A percentile compares a stretch with the other conserved stretches of the same genome.
phyloP scores from a whole-genome alignment of 225 moss, liverwort and hornwort species.

The Lunularia cruciata region DNA sequence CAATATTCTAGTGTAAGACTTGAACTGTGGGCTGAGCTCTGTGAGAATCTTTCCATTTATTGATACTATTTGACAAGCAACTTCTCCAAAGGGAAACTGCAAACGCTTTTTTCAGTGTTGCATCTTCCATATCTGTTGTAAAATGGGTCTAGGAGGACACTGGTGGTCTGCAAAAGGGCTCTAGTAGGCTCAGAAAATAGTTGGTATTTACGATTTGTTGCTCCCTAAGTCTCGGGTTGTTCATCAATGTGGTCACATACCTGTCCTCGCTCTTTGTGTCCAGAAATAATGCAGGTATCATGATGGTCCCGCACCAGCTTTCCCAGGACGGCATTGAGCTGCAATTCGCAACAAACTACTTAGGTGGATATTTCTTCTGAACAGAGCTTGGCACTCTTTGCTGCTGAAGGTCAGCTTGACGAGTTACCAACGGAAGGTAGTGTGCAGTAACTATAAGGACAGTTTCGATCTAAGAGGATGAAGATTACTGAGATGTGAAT shows the following conservation, averaged over 20 bases:
- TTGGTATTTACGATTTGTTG: neutral
- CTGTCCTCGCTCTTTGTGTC: neutral
- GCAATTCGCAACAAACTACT: slow-evolving; percentile 37
- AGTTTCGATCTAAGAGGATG: neutral
- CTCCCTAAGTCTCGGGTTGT: neutral
- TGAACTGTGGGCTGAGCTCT: no score
- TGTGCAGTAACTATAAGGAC: no score
- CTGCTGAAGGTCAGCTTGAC: neutral
- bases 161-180: no score
- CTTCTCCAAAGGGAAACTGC: no score
- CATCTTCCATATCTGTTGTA: no score
- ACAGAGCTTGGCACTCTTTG: neutral
- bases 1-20: slow-evolving; percentile 46
- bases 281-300: slow-evolving; percentile 44
- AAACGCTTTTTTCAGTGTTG: no score
- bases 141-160: no score
- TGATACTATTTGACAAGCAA: neutral
- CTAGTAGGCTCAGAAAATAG: no score
- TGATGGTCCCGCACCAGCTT: slow-evolving; percentile 19
- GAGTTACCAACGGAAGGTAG: no score
- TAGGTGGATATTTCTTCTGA: slow-evolving; percentile 12
- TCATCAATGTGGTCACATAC: neutral
- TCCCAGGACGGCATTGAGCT: slow-evolving; percentile 33
- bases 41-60: neutral
- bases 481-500: neutral